These are phyloP conservation scores for Backusella macrospora DNA, from an alignment of 192 early-diverging fungal genomes.

Conservation along the genomic window DNA sequence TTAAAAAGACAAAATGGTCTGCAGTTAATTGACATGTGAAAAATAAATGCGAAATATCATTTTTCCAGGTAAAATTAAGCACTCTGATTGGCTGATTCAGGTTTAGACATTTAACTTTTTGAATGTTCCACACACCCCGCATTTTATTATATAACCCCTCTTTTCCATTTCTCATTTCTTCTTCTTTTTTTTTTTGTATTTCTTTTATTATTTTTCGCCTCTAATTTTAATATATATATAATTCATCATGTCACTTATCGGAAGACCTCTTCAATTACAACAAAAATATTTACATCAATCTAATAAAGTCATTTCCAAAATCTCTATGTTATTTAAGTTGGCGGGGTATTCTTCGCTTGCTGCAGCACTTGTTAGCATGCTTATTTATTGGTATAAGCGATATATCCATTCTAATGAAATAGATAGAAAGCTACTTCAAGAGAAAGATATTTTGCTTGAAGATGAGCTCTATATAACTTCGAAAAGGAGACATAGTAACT, in stretches of 20 bases:
- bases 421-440: not conserved
- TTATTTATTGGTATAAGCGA: conserved; percentile 25
- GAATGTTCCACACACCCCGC: conserved; percentile 6
- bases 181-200: not conserved
- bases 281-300: conserved; percentile 10
- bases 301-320: conserved; percentile 19
- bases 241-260: not conserved
- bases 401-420: not conserved
- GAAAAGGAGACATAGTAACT: not conserved
- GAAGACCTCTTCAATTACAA: conserved; percentile 7
- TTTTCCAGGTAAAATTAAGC: not conserved
- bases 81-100: conserved; percentile 11
- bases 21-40: conserved; percentile 20
- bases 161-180: conserved; percentile 13
- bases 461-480: not conserved
- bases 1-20: conserved; percentile 5
- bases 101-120: not conserved
- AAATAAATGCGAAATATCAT: not conserved
- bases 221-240: not conserved
- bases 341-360: conserved; percentile 37
- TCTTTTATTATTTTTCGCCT: not conserved
- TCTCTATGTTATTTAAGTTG: conserved; percentile 26
- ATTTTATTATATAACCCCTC: not conserved
- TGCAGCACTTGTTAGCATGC: conserved; percentile 25
- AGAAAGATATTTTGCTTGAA: not conserved